A percentile compares a stretch with the other conserved stretches of the same genome.
Conservation (phyloP, 352 stramenopile species). For the Phytopythium vexans region DNA sequence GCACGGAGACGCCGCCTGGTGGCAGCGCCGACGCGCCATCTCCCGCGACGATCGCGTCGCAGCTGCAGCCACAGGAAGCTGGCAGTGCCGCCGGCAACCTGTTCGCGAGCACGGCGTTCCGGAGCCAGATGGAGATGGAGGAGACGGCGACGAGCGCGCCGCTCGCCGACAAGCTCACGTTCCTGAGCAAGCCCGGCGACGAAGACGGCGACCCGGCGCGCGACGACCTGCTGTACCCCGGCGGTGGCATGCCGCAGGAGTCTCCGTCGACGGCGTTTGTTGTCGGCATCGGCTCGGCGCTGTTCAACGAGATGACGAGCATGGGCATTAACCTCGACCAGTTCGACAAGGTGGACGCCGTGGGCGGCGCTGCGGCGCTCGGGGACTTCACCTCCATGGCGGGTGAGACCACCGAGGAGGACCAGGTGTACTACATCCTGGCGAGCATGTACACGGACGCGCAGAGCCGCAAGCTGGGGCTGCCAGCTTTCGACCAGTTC, state of each 20-base stretch:
- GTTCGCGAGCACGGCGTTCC: constrained; percentile 72
- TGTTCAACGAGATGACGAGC: constrained; percentile 76
- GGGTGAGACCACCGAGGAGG: constrained; percentile 37
- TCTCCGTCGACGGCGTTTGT: constrained; percentile 11
- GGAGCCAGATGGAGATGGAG: constrained; percentile 63
- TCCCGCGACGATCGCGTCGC: constrained; percentile 6
- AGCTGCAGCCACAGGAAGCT: constrained; percentile 18
- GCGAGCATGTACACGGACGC: constrained; percentile 74
- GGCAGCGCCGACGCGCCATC: not conserved
- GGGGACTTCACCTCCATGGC: constrained; percentile 42
- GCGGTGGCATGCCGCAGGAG: constrained; percentile 4
- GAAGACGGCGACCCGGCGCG: constrained; percentile 30
- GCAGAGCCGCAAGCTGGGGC: constrained; percentile 62
- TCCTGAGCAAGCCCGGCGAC: constrained; percentile 27
- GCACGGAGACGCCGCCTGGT: constrained; percentile 14
- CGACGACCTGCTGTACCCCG: constrained; percentile 9
- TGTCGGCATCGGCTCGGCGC: constrained; percentile 38
- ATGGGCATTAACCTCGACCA: constrained; percentile 71
- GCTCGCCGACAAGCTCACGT: constrained; percentile 25
- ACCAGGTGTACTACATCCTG: constrained; percentile 82
- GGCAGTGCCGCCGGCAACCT: constrained; percentile 39
- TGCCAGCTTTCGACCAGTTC: constrained; percentile 83
- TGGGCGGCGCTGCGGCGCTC: constrained; percentile 18
- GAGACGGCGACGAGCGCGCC: constrained; percentile 5
- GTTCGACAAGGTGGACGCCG: constrained; percentile 41